These are phyloP conservation scores for Casaregolazyma lundiana DNA, from an alignment of 1,139 yeast species.

Conservation along the genomic window DNA sequence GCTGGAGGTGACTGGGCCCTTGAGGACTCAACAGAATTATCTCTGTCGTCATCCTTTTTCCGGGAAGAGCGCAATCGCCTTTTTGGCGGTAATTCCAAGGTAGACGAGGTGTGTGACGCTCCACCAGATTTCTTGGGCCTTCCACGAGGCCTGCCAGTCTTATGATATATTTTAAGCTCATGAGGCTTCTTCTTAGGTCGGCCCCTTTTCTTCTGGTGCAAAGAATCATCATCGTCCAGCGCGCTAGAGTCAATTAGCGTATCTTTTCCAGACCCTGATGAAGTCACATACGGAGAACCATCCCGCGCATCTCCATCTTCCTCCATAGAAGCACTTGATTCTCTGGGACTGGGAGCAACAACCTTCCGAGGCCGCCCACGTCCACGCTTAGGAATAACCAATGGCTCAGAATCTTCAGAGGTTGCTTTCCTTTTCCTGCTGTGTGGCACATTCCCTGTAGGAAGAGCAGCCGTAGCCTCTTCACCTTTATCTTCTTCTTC, in stretches of 20 bases:
- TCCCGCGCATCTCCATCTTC: background rate
- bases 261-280: background rate
- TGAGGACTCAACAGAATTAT: background rate
- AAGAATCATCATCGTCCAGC: background rate
- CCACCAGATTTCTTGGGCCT: constrained; percentile 8
- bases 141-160: constrained; percentile 12
- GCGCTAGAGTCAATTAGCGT: background rate
- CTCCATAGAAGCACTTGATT: background rate
- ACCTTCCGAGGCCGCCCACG: background rate
- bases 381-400: background rate
- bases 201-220: constrained; percentile 3
- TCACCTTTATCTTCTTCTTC: background rate
- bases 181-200: constrained; percentile 6
- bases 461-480: background rate
- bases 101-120: background rate
- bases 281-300: background rate
- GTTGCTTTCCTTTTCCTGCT: background rate
- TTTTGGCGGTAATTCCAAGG: constrained; percentile 6
- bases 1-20: background rate
- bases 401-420: background rate
- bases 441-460: background rate
- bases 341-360: background rate
- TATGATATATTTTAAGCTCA: constrained; percentile 6
- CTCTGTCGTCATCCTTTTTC: background rate
- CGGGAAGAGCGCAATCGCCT: constrained; percentile 3